Conservation (phyloP, 805 yeast species). For the Saccharomycopsis microspora region DNA sequence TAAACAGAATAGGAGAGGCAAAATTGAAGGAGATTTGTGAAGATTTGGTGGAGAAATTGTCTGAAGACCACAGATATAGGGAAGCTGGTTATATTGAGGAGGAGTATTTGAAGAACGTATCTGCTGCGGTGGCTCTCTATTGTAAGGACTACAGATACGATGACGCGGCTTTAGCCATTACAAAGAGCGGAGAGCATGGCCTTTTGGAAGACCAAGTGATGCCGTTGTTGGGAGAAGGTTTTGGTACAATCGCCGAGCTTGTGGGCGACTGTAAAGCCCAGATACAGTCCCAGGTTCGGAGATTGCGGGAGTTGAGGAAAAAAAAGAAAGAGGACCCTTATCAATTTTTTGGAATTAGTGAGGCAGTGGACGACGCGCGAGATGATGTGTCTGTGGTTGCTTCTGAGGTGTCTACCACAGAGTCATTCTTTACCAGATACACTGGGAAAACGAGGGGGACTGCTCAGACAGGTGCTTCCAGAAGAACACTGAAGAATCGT, state of each 20-base stretch:
- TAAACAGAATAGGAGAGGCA: slow-evolving; percentile 19
- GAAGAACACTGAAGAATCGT: slow-evolving; percentile 83
- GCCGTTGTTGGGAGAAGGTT: slow-evolving; percentile 73
- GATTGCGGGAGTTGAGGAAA: slow-evolving; percentile 74
- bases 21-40: slow-evolving; percentile 40
- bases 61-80: slow-evolving; percentile 59
- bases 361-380: slow-evolving; percentile 27
- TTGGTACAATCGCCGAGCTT: slow-evolving; percentile 77
- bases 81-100: slow-evolving; percentile 74
- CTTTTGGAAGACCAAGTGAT: slow-evolving; percentile 45
- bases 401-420: slow-evolving; percentile 84
- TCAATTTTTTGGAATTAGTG: slow-evolving; percentile 55
- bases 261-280: slow-evolving; percentile 91
- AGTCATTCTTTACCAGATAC: slow-evolving; percentile 88
- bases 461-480: slow-evolving; percentile 91
- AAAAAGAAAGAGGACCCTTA: slow-evolving; percentile 81
- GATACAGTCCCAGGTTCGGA: slow-evolving; percentile 65
- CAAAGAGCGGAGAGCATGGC: slow-evolving; percentile 27
- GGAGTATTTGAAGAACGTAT: slow-evolving; percentile 47
- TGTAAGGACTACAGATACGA: slow-evolving; percentile 70
- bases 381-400: slow-evolving; percentile 94
- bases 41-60: slow-evolving; percentile 45
- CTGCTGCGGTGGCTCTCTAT: slow-evolving; percentile 51
- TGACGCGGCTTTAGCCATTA: slow-evolving; percentile 61
- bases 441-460: slow-evolving; percentile 96